These are phyloP conservation scores for Fistulifera pelliculosa DNA, from an alignment of 108 stramenopile genomes.

Conservation along the genomic window DNA sequence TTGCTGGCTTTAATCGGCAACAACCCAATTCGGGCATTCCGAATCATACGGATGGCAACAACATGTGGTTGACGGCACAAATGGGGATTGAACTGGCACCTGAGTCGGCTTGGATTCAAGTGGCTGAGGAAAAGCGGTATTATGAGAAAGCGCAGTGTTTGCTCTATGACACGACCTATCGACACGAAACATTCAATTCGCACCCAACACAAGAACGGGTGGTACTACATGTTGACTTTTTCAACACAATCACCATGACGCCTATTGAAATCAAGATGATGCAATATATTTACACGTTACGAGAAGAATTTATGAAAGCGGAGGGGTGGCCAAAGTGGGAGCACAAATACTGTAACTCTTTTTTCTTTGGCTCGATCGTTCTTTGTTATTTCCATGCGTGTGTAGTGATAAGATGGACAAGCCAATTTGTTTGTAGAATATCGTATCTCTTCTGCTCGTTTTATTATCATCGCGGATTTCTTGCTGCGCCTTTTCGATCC, in stretches of 20 bases:
- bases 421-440: too few species aligned
- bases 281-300: constrained; percentile 76
- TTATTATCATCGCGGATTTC: too few species aligned
- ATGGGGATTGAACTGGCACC: constrained; percentile 41
- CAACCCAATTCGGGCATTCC: constrained; percentile 70
- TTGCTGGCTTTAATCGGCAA: constrained; percentile 82
- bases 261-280: constrained; percentile 68
- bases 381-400: too few species aligned
- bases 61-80: constrained; percentile 87
- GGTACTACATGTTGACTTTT: constrained; percentile 84
- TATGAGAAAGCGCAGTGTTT: constrained; percentile 66
- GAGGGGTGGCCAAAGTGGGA: constrained; percentile 83
- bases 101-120: constrained; percentile 50
- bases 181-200: constrained; percentile 77
- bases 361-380: too few species aligned
- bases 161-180: constrained; percentile 82
- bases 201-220: constrained; percentile 64
- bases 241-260: constrained; percentile 73
- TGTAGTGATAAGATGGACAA: too few species aligned
- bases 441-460: too few species aligned
- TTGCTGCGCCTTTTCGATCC: too few species aligned
- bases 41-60: constrained; percentile 76
- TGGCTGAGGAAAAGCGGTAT: constrained; percentile 58
- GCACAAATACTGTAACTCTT: constrained; percentile 66
- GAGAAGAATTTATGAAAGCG: constrained; percentile 82